These are phyloP conservation scores for Amborella trichopoda DNA, from an alignment of 164 flowering plant species.

Conservation along the genomic window DNA sequence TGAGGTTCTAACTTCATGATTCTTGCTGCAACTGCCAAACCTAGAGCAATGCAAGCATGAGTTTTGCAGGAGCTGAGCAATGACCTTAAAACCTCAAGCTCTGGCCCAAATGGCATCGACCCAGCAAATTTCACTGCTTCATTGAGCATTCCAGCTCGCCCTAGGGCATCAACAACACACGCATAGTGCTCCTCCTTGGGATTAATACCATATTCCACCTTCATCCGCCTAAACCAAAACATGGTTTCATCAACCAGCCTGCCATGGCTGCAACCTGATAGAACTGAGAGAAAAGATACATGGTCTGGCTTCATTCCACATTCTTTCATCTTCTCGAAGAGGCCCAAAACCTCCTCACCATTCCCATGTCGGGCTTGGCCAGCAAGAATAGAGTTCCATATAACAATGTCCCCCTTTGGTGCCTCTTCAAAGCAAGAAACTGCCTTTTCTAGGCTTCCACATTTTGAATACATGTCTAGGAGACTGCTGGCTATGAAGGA, in stretches of 20 bases:
- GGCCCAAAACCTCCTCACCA: constrained; percentile 8
- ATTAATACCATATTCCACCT: constrained; percentile 3
- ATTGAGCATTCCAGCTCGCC: constrained; percentile 13
- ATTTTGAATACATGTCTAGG: constrained; percentile 11
- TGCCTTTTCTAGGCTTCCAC: constrained; percentile 7
- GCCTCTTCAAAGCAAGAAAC: constrained; percentile 2
- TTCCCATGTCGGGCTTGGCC: constrained; percentile 15
- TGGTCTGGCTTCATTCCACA: constrained; percentile 8
- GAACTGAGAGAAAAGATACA: constrained; percentile 11
- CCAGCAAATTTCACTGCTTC: constrained; percentile 5
- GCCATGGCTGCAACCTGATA: constrained; percentile 13
- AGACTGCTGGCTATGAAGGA: constrained; percentile 6
- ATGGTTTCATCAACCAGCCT: constrained; percentile 4
- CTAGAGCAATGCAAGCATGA: constrained; percentile 5
- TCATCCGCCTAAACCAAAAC: constrained; percentile 6
- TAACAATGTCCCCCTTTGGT: constrained; percentile 5
- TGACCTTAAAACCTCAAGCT: constrained; percentile 6
- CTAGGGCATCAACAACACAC: constrained; percentile 11
- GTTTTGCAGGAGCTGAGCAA: constrained; percentile 8
- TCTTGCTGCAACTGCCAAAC: constrained; percentile 10
- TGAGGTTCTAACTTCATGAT: constrained; percentile 4
- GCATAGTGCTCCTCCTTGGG: constrained; percentile 8
- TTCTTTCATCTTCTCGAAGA: constrained; percentile 5
- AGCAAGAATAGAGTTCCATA: constrained; percentile 10
- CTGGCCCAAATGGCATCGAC: constrained; percentile 3